Base-by-base conservation (phyloP, 257 asterid genomes). In the Phtheirospermum japonicum region DNA sequence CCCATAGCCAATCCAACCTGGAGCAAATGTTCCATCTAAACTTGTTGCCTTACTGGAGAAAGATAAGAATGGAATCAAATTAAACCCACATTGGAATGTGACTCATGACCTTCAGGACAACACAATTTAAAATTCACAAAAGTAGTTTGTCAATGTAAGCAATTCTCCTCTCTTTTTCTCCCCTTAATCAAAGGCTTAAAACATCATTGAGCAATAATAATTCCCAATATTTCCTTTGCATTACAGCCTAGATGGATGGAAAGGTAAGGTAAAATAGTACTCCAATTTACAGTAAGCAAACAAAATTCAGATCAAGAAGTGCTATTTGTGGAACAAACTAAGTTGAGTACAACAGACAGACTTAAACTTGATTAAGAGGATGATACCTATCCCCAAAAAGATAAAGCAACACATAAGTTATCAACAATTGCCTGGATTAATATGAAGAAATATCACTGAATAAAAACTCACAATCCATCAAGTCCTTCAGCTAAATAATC, bases 1-100 rank as follows among this genome's bases (percentile, higher is more conserved):
- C 45, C 99, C 99, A 66, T 71, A 80, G 64, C 99, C 99, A 36
- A 89, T 85, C 99, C 99, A 93, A 57, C 94, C 96, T 16, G 99
- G 95, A 68, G 97, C 91, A 76, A 93, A 93, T 36, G 95, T 79
- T 62, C 96, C 97, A 69, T 93, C 99, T 73, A 93, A 79, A 80
- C 91, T 85, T 50, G 97, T 87, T 56, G 99, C 94, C 80, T 93
- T 93, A 78, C 99, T 93, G 96, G 71, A 76, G 58, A 68, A 73
- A 32, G 50, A 68, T 26, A 62, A 53, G 6, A 10, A 40, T 48
- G 53, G 62, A 64, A 67, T 52, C 55, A 40, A 65, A 55, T 60
- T 32, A 66, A 45, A 50, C 23, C 55, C 46, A 62, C 61, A 46
- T 31, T 4, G 50, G 42, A 58, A 68, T 14, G 2, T 28, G 59